phyloP scores from a whole-genome alignment of 768 basidiomycete species.

The Suillus sp. region DNA sequence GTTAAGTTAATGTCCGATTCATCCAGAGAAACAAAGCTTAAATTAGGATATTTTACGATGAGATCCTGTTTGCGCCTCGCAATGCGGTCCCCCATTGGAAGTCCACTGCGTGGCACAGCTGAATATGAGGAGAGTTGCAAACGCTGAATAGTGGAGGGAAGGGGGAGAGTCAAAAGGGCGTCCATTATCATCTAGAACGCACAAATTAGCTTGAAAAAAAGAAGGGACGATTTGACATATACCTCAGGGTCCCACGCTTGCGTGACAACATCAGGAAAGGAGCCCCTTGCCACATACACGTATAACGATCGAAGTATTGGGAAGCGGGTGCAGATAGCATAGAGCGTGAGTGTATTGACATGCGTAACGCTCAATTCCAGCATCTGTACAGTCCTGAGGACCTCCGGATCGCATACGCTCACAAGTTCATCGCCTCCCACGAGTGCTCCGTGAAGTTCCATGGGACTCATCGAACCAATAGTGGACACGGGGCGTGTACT shows the following conservation, averaged over 20 bases:
- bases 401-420: neutral
- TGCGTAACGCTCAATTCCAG: slow-evolving; percentile 9
- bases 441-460: slow-evolving; percentile 3
- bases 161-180: neutral
- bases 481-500: neutral
- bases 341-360: slow-evolving; percentile 7
- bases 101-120: neutral
- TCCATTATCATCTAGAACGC: slow-evolving; percentile 8
- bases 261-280: neutral
- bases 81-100: neutral
- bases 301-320: slow-evolving; percentile 10
- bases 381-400: slow-evolving; percentile 3
- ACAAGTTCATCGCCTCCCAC: neutral
- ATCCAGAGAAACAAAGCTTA: slow-evolving; percentile 9
- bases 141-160: slow-evolving; percentile 11
- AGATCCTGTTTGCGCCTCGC: slow-evolving; percentile 4
- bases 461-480: neutral
- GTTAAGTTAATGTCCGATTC: slow-evolving; percentile 10
- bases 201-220: neutral
- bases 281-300: neutral
- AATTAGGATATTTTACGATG: slow-evolving; percentile 3
- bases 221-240: neutral
- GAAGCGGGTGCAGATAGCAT: slow-evolving; percentile 7
- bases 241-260: slow-evolving; percentile 9
- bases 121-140: slow-evolving; percentile 2